Evolutionary conservation across 805 yeast species (phyloP).

Genomic region (Sugiyamaella smithiae): DNA sequence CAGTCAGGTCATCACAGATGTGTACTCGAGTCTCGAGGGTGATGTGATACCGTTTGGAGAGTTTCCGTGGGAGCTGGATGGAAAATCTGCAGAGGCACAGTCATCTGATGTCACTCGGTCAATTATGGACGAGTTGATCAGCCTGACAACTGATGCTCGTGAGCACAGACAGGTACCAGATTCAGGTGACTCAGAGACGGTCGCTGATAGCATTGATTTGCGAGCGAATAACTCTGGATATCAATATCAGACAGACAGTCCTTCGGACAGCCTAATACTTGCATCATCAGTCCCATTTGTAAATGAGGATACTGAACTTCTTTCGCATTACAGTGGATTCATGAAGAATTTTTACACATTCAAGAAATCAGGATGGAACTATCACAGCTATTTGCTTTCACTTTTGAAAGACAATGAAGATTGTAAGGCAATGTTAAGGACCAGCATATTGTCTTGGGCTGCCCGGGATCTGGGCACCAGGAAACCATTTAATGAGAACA

Average conservation of each 20-base stretch:
- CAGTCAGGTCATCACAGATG: no score
- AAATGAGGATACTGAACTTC: constrained; percentile 1
- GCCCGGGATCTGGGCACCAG: not conserved
- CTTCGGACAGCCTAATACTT: not conserved
- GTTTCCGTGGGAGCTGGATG: not conserved
- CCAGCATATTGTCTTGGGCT: not conserved
- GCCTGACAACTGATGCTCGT: not conserved
- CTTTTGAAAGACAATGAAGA: not conserved
- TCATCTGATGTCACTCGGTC: no score
- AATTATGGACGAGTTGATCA: not conserved
- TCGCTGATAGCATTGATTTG: not conserved
- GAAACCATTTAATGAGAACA: not conserved
- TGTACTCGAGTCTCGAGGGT: no score
- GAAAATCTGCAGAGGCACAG: no score
- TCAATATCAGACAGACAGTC: not conserved
- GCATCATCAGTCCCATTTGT: not conserved
- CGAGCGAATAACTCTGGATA: not conserved
- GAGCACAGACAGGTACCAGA: not conserved
- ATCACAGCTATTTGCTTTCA: not conserved
- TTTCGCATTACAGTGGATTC: not conserved
- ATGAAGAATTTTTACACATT: constrained; percentile 1
- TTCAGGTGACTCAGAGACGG: not conserved
- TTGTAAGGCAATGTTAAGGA: not conserved
- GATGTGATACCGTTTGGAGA: not conserved
- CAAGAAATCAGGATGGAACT: constrained; percentile 9